These are phyloP conservation scores for Draba incana DNA, from an alignment of 345 rosid species.

Conservation along the genomic window DNA sequence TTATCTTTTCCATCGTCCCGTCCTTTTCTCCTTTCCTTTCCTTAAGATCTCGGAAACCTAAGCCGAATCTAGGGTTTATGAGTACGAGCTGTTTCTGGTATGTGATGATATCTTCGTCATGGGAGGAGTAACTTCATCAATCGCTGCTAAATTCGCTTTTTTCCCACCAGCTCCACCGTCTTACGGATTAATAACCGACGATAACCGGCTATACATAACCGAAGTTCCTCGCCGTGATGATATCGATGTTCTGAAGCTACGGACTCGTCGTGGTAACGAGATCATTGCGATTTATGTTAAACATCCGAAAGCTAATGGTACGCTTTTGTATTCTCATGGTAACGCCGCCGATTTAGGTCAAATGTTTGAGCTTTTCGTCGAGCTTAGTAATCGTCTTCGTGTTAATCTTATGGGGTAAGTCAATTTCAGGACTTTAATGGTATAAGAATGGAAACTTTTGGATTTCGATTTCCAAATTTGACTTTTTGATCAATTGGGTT, in stretches of 20 bases:
- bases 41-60: slow-evolving; percentile 39
- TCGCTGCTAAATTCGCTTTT: slow-evolving; percentile 97
- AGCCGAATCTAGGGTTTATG: slow-evolving; percentile 33
- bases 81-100: slow-evolving; percentile 12
- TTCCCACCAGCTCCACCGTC: slow-evolving; percentile 98
- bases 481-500: too few species aligned
- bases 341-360: slow-evolving; percentile 98
- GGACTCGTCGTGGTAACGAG: slow-evolving; percentile 88
- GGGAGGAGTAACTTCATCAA: slow-evolving; percentile 99
- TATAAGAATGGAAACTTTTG: neutral
- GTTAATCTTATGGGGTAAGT: slow-evolving; percentile 88
- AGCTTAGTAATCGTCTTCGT: slow-evolving; percentile 84
- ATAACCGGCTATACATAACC: slow-evolving; percentile 53
- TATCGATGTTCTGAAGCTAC: slow-evolving; percentile 76
- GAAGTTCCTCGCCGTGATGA: slow-evolving; percentile 68
- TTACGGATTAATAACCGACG: slow-evolving; percentile 54
- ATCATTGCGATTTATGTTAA: slow-evolving; percentile 78
- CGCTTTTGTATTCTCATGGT: slow-evolving; percentile 93
- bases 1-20: slow-evolving; percentile 1
- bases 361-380: slow-evolving; percentile 92
- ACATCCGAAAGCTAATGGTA: slow-evolving; percentile 81
- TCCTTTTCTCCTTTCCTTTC: slow-evolving; percentile 28
- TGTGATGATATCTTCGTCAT: slow-evolving; percentile 41
- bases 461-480: neutral
- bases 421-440: neutral